Evolutionary conservation across 179 eudicot species (phyloP), one percentile per base, ranked within the genome.

Genomic region (Silene coronaria): DNA sequence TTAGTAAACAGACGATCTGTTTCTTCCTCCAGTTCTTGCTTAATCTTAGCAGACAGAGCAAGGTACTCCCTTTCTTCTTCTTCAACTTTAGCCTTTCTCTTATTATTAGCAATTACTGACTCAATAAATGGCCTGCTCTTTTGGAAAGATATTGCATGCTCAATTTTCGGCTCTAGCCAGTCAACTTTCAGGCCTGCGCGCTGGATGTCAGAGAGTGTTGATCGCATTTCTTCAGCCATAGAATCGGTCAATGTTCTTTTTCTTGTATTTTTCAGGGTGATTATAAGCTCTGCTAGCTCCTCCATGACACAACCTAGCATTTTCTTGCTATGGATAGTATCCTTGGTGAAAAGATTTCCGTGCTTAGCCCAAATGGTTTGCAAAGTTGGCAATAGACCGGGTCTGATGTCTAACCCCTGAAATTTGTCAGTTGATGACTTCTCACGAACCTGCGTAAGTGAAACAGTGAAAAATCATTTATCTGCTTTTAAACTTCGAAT

Each of bases 261-360:
- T 0, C 78, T 68, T 23, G 32, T 81, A 21, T 78, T 67, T 60
- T 78, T 36, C 17, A 78, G 76, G 58, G 27, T 74, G 63, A 21
- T 64, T 27, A 63, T 45, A 27, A 75, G 32, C 53, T 74, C 61
- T 26, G 81, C 81, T 27, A 81, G 38, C 21, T 48, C 76, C 34
- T 78, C 76, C 36, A 81, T 75, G 58, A 76, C 81, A 62, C 58
- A 38, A 19, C 64, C 51, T 74, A 77, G 19, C 63, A 78, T 70
- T 22, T 62, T 58, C 45, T 71, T 77, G 75, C 64, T 77, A 7
- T 60, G 81, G 26, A 81, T 75, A 1, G 75, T 78, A 24, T 72
- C 8, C 26, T 75, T 28, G 23, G 72, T 73, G 4, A 81, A 59
- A 12, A 81, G 22, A 60, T 57, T 65, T 1, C 79, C 84, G 11